A percentile compares a stretch with the other conserved stretches of the same genome.
Evolutionary conservation across 371 early-diverging fungal genomes (phyloP).

Genomic region (Zychaea mexicana): DNA sequence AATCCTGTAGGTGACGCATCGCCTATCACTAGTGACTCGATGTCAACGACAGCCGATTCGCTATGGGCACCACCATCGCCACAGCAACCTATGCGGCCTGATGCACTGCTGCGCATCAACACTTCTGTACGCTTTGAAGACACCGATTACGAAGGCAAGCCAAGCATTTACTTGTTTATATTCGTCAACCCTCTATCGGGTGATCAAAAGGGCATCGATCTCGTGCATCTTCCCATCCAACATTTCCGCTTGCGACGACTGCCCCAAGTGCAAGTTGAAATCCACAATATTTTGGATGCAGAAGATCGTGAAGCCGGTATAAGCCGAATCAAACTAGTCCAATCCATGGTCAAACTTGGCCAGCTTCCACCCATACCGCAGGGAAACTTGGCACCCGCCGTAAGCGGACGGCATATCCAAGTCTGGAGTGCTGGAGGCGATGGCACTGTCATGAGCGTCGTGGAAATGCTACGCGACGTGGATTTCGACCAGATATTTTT

Average conservation of each 20-base stretch:
- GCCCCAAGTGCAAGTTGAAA: conserved; percentile 63
- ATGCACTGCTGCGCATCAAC: not conserved
- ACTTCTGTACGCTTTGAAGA: conserved; percentile 20
- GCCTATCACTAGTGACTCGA: conserved; percentile 1
- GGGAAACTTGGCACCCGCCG: conserved; percentile 7
- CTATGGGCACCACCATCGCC: conserved; percentile 4
- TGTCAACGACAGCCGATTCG: not conserved
- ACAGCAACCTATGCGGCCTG: not conserved
- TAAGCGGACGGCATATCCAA: conserved; percentile 48
- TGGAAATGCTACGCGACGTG: conserved; percentile 53
- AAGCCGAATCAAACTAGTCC: conserved; percentile 30
- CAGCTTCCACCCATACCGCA: conserved; percentile 19
- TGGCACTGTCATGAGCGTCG: conserved; percentile 66
- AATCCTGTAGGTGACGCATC: not conserved
- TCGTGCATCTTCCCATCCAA: conserved; percentile 53
- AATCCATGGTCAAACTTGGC: conserved; percentile 24
- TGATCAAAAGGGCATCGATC: conserved; percentile 55
- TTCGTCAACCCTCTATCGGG: conserved; percentile 68
- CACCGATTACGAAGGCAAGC: conserved; percentile 29
- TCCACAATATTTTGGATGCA: conserved; percentile 59
- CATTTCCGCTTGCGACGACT: conserved; percentile 58
- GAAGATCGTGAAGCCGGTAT: conserved; percentile 49
- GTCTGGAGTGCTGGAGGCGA: conserved; percentile 73
- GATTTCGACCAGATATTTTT: conserved; percentile 59
- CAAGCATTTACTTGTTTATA: conserved; percentile 58